Conservation (phyloP, 495 filamentous ascomycete genomes). For the Letharia lupina region DNA sequence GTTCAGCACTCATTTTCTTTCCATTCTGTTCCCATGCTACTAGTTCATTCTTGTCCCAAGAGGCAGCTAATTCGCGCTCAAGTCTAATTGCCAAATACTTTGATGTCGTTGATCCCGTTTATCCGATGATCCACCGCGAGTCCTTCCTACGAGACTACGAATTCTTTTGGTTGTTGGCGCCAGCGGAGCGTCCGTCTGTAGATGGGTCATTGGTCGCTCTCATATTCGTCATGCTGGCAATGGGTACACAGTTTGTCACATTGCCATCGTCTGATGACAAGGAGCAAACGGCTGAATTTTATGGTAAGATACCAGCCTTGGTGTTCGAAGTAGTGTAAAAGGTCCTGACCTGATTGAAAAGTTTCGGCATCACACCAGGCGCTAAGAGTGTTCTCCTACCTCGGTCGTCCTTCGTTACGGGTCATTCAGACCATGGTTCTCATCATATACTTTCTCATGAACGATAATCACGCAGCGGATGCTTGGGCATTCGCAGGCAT, state of each 20-base stretch:
- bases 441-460: conserved; percentile 67
- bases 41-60: background rate
- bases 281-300: conserved; percentile 66
- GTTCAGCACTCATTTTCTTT: background rate
- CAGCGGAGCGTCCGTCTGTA: conserved; percentile 39
- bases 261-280: conserved; percentile 46
- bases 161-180: conserved; percentile 53
- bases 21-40: background rate
- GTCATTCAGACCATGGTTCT: conserved; percentile 67
- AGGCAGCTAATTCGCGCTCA: conserved; percentile 5
- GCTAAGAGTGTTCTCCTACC: conserved; percentile 56
- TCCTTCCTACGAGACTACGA: conserved; percentile 64
- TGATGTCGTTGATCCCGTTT: conserved; percentile 64
- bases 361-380: conserved; percentile 64
- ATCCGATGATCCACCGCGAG: conserved; percentile 60
- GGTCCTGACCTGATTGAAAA: conserved; percentile 5
- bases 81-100: conserved; percentile 57
- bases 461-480: conserved; percentile 67
- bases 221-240: conserved; percentile 59
- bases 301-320: conserved; percentile 28
- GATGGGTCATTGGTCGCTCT: conserved; percentile 57
- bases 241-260: conserved; percentile 64
- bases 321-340: background rate
- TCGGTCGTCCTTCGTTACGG: conserved; percentile 56
- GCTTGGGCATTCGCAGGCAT: conserved; percentile 69